Evolutionary conservation across 768 basidiomycete genomes (phyloP), one percentile per base, ranked within the genome.

Genomic region (Hemileccinum impolitum): DNA sequence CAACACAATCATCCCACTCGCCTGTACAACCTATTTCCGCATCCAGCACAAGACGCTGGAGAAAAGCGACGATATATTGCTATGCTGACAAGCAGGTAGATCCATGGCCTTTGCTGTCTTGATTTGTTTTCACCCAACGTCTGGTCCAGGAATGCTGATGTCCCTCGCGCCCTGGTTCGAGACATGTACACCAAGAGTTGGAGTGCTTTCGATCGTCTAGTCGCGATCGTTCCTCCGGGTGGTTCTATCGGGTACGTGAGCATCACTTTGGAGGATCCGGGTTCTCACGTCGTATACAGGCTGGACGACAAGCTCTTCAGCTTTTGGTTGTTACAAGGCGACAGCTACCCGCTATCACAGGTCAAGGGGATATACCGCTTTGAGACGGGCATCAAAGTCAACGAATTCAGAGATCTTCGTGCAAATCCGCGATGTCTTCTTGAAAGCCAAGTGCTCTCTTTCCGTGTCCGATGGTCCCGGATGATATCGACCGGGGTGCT

Each of bases 141-240:
- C 31, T 52, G 39, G 35, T 40, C 42, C 57, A 85, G 89, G 65
- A 92, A 92, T 63, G 88, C 87, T 14, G 90, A 91, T 62, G 84
- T 90, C 21, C 87, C 90, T 11, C 80, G 90, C 43, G 86, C 88
- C 1, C 75, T 90, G 17, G 90, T 91, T 39, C 81, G 90, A 48
- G 90, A 92, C 57, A 87, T 90, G 86, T 93, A 93, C 62, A 91
- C 89, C 21, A 93, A 93, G 68, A 90, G 87, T 55, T 93, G 91
- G 90, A 90, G 87, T 62, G 90, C 90, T 2, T 92, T 94, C 58
- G 90, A 92, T 63, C 81, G 90, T 10, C 77, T 94, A 6, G 86
- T 93, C 15, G 86, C 87, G 5, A 90, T 93, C 52, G 89, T 93
- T 0, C 89, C 90, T n/a, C 90, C 90, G 0, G 90, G 90, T 10